phyloP scores from a whole-genome alignment of 352 stramenopile genomes.

The Globisporangium radiosum region DNA sequence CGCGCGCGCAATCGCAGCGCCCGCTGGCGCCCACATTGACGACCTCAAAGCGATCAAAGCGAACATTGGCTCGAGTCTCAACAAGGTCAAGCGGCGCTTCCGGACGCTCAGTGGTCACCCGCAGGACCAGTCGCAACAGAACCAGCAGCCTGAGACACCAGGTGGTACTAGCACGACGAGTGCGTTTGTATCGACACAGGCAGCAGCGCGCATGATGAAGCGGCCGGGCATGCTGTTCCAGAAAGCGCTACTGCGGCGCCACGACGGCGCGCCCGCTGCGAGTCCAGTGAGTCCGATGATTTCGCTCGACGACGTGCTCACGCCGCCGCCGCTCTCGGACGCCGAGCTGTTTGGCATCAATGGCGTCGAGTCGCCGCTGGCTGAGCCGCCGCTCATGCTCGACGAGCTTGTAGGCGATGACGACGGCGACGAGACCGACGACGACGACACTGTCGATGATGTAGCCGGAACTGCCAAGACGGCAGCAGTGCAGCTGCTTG shows the following conservation, averaged over 20 bases:
- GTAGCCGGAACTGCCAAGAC: too few species aligned
- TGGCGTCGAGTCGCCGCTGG: slow-evolving; percentile 6
- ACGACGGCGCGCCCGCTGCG: not conserved
- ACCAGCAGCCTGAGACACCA: slow-evolving; percentile 10
- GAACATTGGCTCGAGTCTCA: slow-evolving; percentile 70
- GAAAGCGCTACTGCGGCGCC: slow-evolving; percentile 32
- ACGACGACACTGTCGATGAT: not conserved
- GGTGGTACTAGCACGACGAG: not conserved
- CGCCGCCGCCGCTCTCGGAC: slow-evolving; percentile 16
- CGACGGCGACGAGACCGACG: slow-evolving; percentile 4
- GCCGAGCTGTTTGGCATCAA: slow-evolving; percentile 5
- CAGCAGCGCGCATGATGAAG: slow-evolving; percentile 67
- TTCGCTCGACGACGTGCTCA: slow-evolving; percentile 22
- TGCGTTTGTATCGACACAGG: slow-evolving; percentile 20
- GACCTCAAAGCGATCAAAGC: slow-evolving; percentile 70
- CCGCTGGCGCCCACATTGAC: slow-evolving; percentile 32
- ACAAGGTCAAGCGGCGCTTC: slow-evolving; percentile 73
- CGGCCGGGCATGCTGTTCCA: slow-evolving; percentile 57
- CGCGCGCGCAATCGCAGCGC: slow-evolving; percentile 8
- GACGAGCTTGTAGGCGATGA: slow-evolving; percentile 1
- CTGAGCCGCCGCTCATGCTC: slow-evolving; percentile 4
- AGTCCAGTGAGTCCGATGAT: slow-evolving; percentile 17
- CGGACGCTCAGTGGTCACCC: slow-evolving; percentile 48
- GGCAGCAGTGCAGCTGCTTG: slow-evolving; percentile 29
- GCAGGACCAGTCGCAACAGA: slow-evolving; percentile 18